Percentiles rank a stretch among this genome's conserved stretches.
Conservation (phyloP, 257 asterid genomes). For the Gentiana dahurica region DNA sequence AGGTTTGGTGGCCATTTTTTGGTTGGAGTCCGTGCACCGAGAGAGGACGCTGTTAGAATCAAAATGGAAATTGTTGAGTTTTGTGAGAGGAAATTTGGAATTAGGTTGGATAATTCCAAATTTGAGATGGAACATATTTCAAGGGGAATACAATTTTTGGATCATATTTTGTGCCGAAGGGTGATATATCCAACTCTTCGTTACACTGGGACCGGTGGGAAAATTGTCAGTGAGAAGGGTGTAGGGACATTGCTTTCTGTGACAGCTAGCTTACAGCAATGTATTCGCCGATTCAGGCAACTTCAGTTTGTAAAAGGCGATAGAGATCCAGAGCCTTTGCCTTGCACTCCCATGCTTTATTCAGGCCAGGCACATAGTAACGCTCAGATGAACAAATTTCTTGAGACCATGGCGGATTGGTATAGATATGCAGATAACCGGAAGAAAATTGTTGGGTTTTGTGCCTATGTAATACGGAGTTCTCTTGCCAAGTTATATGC, state of each 20-base stretch:
- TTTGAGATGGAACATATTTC: constrained; percentile 76
- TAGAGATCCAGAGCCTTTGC: constrained; percentile 89
- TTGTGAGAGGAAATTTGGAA: constrained; percentile 44
- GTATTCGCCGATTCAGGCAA: constrained; percentile 72
- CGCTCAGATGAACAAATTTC: constrained; percentile 85
- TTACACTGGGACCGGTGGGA: constrained; percentile 75
- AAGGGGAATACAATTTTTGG: constrained; percentile 79
- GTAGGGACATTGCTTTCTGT: constrained; percentile 89
- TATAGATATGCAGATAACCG: constrained; percentile 87
- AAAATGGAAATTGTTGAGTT: constrained; percentile 69
- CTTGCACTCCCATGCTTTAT: constrained; percentile 93
- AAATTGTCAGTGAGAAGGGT: constrained; percentile 78
- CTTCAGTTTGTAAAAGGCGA: constrained; percentile 76
- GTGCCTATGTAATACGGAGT: constrained; percentile 90
- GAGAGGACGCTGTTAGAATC: constrained; percentile 72
- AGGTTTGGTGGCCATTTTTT: constrained; percentile 82
- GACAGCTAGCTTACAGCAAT: constrained; percentile 75
- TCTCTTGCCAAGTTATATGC: constrained; percentile 93
- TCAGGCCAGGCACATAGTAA: constrained; percentile 98
- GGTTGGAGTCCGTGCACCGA: constrained; percentile 76
- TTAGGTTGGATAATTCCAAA: constrained; percentile 68
- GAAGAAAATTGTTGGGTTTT: constrained; percentile 84
- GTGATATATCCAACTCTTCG: constrained; percentile 88
- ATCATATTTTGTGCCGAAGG: constrained; percentile 75
- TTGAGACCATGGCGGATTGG: constrained; percentile 98